These are phyloP conservation scores for Metarhizium anisopliae DNA, from an alignment of 2,329 filamentous ascomycete genomes.

Conservation along the genomic window DNA sequence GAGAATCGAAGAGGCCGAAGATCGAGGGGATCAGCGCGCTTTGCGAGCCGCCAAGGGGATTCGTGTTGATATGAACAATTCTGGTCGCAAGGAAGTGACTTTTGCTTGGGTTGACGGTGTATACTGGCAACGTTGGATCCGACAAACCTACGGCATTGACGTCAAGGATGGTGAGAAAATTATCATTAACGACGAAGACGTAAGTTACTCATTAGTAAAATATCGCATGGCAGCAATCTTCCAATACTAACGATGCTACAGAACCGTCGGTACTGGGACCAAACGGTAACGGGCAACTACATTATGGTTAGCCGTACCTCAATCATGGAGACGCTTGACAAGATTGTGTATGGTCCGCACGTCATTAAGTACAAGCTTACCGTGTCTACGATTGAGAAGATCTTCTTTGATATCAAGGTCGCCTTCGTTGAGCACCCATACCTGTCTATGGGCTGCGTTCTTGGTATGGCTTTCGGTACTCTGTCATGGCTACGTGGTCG, in stretches of 20 bases:
- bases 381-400: slow-evolving; percentile 60
- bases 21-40: slow-evolving; percentile 82
- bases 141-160: slow-evolving; percentile 89
- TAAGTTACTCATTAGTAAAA: slow-evolving; percentile 40
- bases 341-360: slow-evolving; percentile 58
- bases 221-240: too few species aligned
- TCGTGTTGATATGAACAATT: slow-evolving; percentile 80
- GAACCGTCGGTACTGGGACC: slow-evolving; percentile 94
- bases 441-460: slow-evolving; percentile 46
- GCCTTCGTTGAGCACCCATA: slow-evolving; percentile 51
- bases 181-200: slow-evolving; percentile 94
- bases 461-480: slow-evolving; percentile 45
- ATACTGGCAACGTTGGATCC: slow-evolving; percentile 96
- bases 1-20: slow-evolving; percentile 91
- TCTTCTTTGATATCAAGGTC: slow-evolving; percentile 58
- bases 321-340: slow-evolving; percentile 77
- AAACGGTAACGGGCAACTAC: slow-evolving; percentile 76
- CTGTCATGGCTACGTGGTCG: slow-evolving; percentile 47
- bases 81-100: slow-evolving; percentile 77
- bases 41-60: slow-evolving; percentile 83
- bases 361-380: slow-evolving; percentile 71
- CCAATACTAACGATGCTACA: slow-evolving; percentile 24
- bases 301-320: slow-evolving; percentile 85
- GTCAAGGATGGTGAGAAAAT: slow-evolving; percentile 82
- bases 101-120: slow-evolving; percentile 97